Base-by-base conservation (phyloP, 768 basidiomycete genomes). In the Cubamyces sp. region DNA sequence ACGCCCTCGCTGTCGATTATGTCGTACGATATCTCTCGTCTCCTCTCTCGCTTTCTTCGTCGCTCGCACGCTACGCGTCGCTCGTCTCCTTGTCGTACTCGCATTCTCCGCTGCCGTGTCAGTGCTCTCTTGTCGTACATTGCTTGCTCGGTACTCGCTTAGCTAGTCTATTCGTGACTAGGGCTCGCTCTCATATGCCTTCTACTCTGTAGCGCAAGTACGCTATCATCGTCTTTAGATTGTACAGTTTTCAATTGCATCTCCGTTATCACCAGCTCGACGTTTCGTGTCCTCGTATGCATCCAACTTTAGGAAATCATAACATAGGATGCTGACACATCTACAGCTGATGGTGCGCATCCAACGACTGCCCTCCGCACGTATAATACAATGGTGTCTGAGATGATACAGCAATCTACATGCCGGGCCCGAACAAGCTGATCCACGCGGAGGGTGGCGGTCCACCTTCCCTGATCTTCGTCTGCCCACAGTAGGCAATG, bases 401-500 rank as follows among this genome's bases (percentile, higher is more conserved):
- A 60, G 26, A 54, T 18, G 16, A 43, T 41, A 34, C 37, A 54
- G 9, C 16, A n/a, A 18, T n/a, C 25, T 61, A 69, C 67, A 71
- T 68, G 8, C 69, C 69, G 19, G 70, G 70, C 1, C 90, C 90
- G 67, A 92, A 93, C 65, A 92, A 75, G 69, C 90, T 90, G 59
- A 93, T 79, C 34, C 88, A 81, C 11, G 88, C 87, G 1, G 81
- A 80, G 21, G 90, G 84, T 16, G 84, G 82, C 28, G 88, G 86
- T 5, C 80, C 82, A 23, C 83, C 87, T 75, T 91, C 88, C 50
- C 82, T 82, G 48, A 77, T 70, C 65, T 86, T 87, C 3, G 86
- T 89, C 68, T 91, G 90, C 3, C 90, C 91, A 69, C 90, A 92
- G 66, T 91, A 92, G 3, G 91, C 91, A 55, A 91, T 83, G n/a